These are phyloP conservation scores for Oidiodendron maius DNA, from an alignment of 495 filamentous ascomycete genomes.

Conservation along the genomic window DNA sequence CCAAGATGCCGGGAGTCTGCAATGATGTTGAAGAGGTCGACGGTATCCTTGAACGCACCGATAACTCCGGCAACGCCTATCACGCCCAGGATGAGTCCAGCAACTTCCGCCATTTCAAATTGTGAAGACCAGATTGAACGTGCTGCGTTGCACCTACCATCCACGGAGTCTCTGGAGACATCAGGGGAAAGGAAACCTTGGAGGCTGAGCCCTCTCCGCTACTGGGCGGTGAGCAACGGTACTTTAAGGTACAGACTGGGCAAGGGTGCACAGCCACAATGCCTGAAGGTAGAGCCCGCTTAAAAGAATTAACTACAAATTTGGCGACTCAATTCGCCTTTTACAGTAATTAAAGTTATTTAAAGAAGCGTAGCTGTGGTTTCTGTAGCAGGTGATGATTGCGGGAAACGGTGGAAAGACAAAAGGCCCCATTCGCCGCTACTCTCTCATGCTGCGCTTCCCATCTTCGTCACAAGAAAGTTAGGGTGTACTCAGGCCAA, in stretches of 20 bases:
- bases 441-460: too few relatives aligned
- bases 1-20: slow-evolving; percentile 15
- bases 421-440: neutral
- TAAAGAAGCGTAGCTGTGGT: slow-evolving; percentile 8
- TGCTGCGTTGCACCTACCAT: too few relatives aligned
- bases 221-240: neutral
- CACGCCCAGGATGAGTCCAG: too few relatives aligned
- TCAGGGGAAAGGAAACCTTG: too few relatives aligned
- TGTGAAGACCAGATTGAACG: too few relatives aligned
- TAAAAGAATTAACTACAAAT: neutral
- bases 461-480: too few relatives aligned
- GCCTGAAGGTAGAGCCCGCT: neutral
- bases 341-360: too few relatives aligned
- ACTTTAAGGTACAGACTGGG: neutral
- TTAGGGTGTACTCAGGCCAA: too few relatives aligned
- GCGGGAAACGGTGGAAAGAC: slow-evolving; percentile 1
- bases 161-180: too few relatives aligned
- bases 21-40: slow-evolving; percentile 20
- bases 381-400: slow-evolving; percentile 8
- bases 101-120: too few relatives aligned
- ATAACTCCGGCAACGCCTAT: slow-evolving; percentile 17
- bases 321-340: too few relatives aligned
- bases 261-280: neutral
- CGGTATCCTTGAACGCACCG: slow-evolving; percentile 21
- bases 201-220: too few relatives aligned